Base-by-base conservation (phyloP, 2,329 filamentous ascomycete species). In the Cladosporium sp. region DNA sequence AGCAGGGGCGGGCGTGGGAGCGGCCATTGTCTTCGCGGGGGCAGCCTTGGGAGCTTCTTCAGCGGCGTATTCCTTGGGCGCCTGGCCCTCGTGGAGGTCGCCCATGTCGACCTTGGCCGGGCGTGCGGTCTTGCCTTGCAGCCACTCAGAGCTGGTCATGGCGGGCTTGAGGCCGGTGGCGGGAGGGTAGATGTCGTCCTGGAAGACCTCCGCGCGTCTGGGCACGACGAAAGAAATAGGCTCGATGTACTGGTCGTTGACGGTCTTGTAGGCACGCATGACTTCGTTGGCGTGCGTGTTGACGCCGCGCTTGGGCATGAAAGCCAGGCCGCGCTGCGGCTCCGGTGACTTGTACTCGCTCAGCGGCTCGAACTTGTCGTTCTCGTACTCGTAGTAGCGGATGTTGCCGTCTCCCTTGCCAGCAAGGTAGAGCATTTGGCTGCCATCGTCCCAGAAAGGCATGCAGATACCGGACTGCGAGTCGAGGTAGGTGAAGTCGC, bases 391-490 rank as follows among this genome's bases (percentile, higher is more conserved):
- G 70, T 88, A 98, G 79, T 98, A 98, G 59, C 93, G 91, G 67
- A 98, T 98, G 73, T 98, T 98, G 66, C 93, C 93, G 68, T 98
- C 93, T 72, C 92, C 93, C 77, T 97, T 97, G 68, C 93, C 93
- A 64, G 93, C 93, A 67, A 98, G 81, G 73, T 96, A 98, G 66
- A 98, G 77, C 69, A 89, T 95, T 74, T 93, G 90, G 49, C 89
- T 95, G 56, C 91, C 89, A 56, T 97, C 92, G 69, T 98, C 93
- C 93, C 93, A 98, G 81, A 98, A 97, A 32, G 93, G 93, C 89
- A 98, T 96, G 79, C 90, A 95, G 55, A 98, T 91, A 69, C 93
- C 93, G 43, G 92, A 96, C 65, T 95, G 95, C 43, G 89, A 95
- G 73, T 98, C 93, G 45, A 98, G 80, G 61, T 87, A 87, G 63